Evolutionary conservation across 257 asterid species (phyloP).

Genomic region (Solanum rostratum): DNA sequence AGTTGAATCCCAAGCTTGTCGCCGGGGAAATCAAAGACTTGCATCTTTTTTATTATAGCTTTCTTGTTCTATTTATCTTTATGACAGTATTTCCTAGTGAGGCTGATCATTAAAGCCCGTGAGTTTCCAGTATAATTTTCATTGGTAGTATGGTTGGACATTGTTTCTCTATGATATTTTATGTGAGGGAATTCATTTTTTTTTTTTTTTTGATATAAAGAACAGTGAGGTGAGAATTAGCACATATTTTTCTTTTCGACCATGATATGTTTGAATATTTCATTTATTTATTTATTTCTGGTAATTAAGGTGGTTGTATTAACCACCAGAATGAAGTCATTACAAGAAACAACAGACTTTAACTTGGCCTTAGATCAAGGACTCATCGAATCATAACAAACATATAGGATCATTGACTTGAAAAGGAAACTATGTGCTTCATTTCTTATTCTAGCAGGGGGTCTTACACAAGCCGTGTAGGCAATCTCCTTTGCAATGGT

Average conservation of each 20-base stretch:
- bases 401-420: too few species aligned
- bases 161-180: neutral
- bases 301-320: too few species aligned
- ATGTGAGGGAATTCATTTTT: neutral
- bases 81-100: neutral
- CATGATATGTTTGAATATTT: neutral
- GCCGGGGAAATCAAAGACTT: neutral
- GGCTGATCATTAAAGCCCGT: neutral
- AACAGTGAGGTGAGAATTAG: neutral
- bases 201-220: too few species aligned
- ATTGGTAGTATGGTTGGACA: neutral
- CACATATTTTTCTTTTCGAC: neutral
- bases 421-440: too few species aligned
- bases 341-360: too few species aligned
- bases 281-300: neutral
- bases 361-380: too few species aligned
- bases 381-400: too few species aligned
- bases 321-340: too few species aligned
- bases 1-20: neutral
- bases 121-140: neutral
- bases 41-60: neutral
- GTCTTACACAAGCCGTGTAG: too few species aligned
- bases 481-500: too few species aligned
- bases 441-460: too few species aligned
- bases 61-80: neutral